Evolutionary conservation across 805 yeast genomes (phyloP).

Genomic region (Jamesozyma jinghongensis): DNA sequence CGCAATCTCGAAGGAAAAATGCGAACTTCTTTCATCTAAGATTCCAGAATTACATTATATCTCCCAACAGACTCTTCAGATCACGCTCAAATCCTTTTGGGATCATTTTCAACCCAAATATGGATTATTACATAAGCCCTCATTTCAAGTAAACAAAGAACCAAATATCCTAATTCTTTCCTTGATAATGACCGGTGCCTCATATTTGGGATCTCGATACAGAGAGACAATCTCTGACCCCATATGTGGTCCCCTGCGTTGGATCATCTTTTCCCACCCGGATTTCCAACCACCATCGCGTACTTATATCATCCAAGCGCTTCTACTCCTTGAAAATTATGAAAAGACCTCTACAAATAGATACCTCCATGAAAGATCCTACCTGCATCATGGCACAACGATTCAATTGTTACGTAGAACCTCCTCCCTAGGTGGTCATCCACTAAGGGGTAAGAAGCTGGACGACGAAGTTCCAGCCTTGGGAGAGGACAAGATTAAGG

Average conservation of each 20-base stretch:
- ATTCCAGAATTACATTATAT: constrained; percentile 18
- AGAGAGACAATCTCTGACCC: constrained; percentile 23
- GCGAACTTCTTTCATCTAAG: constrained; percentile 6
- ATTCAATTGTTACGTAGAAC: constrained; percentile 69
- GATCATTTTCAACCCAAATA: constrained; percentile 45
- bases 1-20: constrained; percentile 10
- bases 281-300: constrained; percentile 71
- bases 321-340: constrained; percentile 64
- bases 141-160: constrained; percentile 41
- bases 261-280: constrained; percentile 58
- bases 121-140: constrained; percentile 40
- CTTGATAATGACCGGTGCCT: constrained; percentile 50
- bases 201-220: constrained; percentile 29
- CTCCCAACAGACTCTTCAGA: constrained; percentile 10
- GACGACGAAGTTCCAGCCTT: constrained; percentile 1
- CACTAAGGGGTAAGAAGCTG: constrained; percentile 26
- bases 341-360: constrained; percentile 68
- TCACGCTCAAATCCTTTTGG: constrained; percentile 38
- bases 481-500: constrained; percentile 16
- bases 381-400: constrained; percentile 79
- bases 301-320: constrained; percentile 67
- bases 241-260: constrained; percentile 47
- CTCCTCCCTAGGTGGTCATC: constrained; percentile 68
- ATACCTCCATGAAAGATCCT: constrained; percentile 69
- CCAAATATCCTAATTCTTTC: constrained; percentile 45